phyloP scores from a whole-genome alignment of 2,329 filamentous ascomycete genomes.

The Pezicula carpinea region DNA sequence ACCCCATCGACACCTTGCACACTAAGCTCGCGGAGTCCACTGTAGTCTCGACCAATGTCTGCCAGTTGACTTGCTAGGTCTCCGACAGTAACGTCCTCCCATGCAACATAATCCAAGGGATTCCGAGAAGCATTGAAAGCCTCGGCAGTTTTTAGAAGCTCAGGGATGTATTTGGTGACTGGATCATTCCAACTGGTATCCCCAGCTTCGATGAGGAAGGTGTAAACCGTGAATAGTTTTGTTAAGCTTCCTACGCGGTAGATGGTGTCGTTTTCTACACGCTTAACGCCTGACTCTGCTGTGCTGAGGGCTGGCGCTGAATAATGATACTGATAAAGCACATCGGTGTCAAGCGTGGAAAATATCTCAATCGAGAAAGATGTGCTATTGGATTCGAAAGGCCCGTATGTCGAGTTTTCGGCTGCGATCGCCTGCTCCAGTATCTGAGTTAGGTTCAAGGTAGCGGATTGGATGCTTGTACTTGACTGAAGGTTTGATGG shows the following conservation, averaged over 20 bases:
- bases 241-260: slow-evolving; percentile 40
- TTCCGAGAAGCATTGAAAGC: slow-evolving; percentile 5
- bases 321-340: slow-evolving; percentile 32
- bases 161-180: slow-evolving; percentile 38
- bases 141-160: slow-evolving; percentile 25
- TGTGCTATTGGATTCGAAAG: slow-evolving; percentile 17
- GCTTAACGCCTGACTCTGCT: slow-evolving; percentile 27
- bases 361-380: slow-evolving; percentile 37
- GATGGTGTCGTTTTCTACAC: slow-evolving; percentile 34
- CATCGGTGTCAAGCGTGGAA: slow-evolving; percentile 27
- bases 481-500: slow-evolving; percentile 9
- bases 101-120: slow-evolving; percentile 13
- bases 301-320: slow-evolving; percentile 27
- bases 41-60: slow-evolving; percentile 13
- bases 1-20: slow-evolving; percentile 18
- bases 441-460: slow-evolving; percentile 8
- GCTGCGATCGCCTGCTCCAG: slow-evolving; percentile 6
- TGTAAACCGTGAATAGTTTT: slow-evolving; percentile 40
- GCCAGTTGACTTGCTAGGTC: slow-evolving; percentile 16
- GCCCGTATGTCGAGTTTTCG: slow-evolving; percentile 10
- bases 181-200: slow-evolving; percentile 34
- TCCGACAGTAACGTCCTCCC: slow-evolving; percentile 16
- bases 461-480: slow-evolving; percentile 6
- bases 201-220: slow-evolving; percentile 36
- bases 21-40: slow-evolving; percentile 8